phyloP scores from a whole-genome alignment of 768 basidiomycete species.

The Lyophyllum decastes region DNA sequence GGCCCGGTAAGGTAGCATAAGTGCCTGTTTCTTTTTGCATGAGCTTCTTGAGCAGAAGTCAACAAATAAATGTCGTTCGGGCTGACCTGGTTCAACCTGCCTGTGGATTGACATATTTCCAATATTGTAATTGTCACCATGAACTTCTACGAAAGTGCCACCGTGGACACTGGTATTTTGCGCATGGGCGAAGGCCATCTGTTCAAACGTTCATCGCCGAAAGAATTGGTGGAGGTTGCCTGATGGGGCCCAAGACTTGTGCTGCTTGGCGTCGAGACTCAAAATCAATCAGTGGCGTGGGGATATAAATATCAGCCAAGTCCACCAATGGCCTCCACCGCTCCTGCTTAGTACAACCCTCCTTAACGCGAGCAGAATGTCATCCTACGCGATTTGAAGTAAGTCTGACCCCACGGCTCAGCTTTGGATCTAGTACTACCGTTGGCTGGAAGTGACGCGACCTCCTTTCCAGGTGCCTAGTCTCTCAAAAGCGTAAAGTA shows the following conservation, averaged over 20 bases:
- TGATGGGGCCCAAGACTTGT: too few relatives aligned
- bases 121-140: neutral
- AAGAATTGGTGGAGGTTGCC: too few relatives aligned
- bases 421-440: neutral
- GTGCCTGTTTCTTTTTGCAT: too few relatives aligned
- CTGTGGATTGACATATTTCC: too few relatives aligned
- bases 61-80: neutral
- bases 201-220: too few relatives aligned
- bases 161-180: neutral
- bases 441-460: neutral
- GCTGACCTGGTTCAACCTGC: neutral
- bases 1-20: too few relatives aligned
- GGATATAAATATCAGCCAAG: too few relatives aligned
- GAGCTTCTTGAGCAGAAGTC: neutral
- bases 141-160: neutral
- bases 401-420: neutral
- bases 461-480: neutral
- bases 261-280: too few relatives aligned
- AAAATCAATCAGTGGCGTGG: too few relatives aligned
- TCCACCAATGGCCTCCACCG: too few relatives aligned
- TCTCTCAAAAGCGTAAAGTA: neutral
- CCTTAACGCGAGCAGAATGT: neutral
- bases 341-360: too few relatives aligned
- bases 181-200: neutral
- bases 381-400: neutral